phyloP scores from a whole-genome alignment of 306 rosid species.

The Dryas alaskensis region DNA sequence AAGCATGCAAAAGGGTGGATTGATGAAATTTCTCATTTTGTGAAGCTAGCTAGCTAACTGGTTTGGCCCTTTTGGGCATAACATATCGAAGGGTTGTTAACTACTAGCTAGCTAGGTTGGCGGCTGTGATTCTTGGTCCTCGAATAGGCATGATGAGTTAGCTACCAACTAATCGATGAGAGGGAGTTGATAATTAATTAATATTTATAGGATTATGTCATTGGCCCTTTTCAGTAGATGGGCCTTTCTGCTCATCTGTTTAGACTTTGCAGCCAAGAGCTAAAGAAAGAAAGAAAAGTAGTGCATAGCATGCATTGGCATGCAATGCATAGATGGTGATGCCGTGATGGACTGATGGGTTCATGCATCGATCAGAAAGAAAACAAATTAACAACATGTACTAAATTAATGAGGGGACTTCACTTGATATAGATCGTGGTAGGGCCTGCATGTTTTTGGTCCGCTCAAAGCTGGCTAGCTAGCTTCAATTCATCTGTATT shows the following conservation, averaged over 20 bases:
- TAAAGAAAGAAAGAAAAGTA: neutral
- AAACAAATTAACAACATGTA: neutral
- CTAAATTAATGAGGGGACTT: neutral
- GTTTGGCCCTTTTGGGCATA: conserved; percentile 9
- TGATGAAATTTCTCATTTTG: neutral
- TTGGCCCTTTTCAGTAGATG: neutral
- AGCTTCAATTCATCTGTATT: too few relatives aligned
- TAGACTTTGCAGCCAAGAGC: neutral
- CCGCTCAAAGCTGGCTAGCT: too few relatives aligned
- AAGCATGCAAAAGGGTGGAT: too few relatives aligned
- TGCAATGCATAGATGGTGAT: too few relatives aligned
- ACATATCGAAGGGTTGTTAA: neutral
- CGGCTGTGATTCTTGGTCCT: neutral
- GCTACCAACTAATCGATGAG: neutral
- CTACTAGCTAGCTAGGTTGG: neutral
- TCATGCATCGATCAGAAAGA: neutral
- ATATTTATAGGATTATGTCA: neutral
- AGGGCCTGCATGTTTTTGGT: neutral
- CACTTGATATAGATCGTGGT: neutral
- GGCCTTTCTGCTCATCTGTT: too few relatives aligned
- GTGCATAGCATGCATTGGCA: neutral
- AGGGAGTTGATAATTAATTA: too few relatives aligned
- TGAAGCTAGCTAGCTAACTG: neutral
- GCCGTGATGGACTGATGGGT: neutral
- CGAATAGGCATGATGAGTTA: neutral